Percentiles rank a stretch among this genome's conserved stretches.
Conservation (phyloP, 2,329 filamentous ascomycete genomes). For the Monilinia polystroma region DNA sequence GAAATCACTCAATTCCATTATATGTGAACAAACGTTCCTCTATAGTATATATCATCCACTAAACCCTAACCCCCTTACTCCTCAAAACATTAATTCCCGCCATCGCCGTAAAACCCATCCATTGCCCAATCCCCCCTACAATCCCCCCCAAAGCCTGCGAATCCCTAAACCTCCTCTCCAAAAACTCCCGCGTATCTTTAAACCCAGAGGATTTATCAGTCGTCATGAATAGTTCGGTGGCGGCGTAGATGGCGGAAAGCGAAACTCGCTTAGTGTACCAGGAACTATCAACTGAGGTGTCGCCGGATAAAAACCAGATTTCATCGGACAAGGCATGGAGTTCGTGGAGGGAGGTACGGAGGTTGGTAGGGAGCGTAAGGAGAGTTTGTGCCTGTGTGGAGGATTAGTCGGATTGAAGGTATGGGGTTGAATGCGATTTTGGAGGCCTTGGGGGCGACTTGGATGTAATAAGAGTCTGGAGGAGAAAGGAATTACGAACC, state of each 20-base stretch:
- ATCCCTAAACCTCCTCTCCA: slow-evolving; percentile 70
- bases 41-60: slow-evolving; percentile 19
- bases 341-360: slow-evolving; percentile 74
- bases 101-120: slow-evolving; percentile 76
- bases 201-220: slow-evolving; percentile 76
- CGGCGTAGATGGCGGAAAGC: slow-evolving; percentile 67
- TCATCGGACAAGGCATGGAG: slow-evolving; percentile 84
- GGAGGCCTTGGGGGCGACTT: neutral
- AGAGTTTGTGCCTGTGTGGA: slow-evolving; percentile 67
- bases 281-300: slow-evolving; percentile 74
- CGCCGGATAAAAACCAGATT: slow-evolving; percentile 84
- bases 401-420: neutral
- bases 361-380: slow-evolving; percentile 81
- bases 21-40: neutral
- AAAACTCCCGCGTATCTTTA: slow-evolving; percentile 73
- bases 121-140: slow-evolving; percentile 66
- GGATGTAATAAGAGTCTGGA: neutral
- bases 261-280: slow-evolving; percentile 80
- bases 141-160: slow-evolving; percentile 60
- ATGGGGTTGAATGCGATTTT: neutral
- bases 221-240: slow-evolving; percentile 90
- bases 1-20: neutral
- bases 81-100: slow-evolving; percentile 78
- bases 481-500: slow-evolving; percentile 49
- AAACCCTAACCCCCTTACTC: slow-evolving; percentile 80